Evolutionary conservation across 306 rosid species (phyloP).

Genomic region (Abrus precatorius): DNA sequence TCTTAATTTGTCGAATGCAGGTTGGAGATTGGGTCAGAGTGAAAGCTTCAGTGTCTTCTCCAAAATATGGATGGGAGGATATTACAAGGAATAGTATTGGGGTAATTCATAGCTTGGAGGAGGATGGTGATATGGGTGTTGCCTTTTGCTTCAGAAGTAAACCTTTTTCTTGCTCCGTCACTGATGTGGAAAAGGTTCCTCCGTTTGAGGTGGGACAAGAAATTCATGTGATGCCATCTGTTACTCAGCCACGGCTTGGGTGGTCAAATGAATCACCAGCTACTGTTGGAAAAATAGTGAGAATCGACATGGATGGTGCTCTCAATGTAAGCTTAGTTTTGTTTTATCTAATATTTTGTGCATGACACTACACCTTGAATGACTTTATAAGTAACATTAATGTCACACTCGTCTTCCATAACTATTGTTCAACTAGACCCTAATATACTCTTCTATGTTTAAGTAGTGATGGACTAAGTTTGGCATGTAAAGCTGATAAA

Average conservation of each 20-base stretch:
- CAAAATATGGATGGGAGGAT: slow-evolving; percentile 99
- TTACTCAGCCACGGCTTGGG: slow-evolving; percentile 90
- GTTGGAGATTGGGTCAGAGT: slow-evolving; percentile 99
- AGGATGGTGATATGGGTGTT: slow-evolving; percentile 91
- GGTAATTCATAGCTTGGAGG: slow-evolving; percentile 93
- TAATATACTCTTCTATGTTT: slow-evolving; percentile 22
- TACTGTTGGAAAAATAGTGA: slow-evolving; percentile 83
- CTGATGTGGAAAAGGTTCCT: slow-evolving; percentile 93
- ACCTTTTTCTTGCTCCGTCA: slow-evolving; percentile 88
- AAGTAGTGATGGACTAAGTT: slow-evolving; percentile 18
- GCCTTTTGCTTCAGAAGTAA: slow-evolving; percentile 99
- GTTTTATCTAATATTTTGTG: slow-evolving; percentile 26
- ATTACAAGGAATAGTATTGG: slow-evolving; percentile 90
- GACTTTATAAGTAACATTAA: slow-evolving; percentile 4
- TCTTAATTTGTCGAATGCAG: slow-evolving; percentile 54
- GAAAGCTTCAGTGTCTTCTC: slow-evolving; percentile 96
- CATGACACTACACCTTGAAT: background rate
- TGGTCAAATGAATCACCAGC: slow-evolving; percentile 98
- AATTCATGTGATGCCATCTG: slow-evolving; percentile 79
- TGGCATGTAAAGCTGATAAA: slow-evolving; percentile 21
- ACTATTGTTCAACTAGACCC: slow-evolving; percentile 27
- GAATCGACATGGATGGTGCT: slow-evolving; percentile 96
- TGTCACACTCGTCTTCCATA: slow-evolving; percentile 6
- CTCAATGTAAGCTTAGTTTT: slow-evolving; percentile 78
- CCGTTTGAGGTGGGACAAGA: slow-evolving; percentile 93